phyloP scores from a whole-genome alignment of 129 eudicot species.

The Pittosporum tobira region DNA sequence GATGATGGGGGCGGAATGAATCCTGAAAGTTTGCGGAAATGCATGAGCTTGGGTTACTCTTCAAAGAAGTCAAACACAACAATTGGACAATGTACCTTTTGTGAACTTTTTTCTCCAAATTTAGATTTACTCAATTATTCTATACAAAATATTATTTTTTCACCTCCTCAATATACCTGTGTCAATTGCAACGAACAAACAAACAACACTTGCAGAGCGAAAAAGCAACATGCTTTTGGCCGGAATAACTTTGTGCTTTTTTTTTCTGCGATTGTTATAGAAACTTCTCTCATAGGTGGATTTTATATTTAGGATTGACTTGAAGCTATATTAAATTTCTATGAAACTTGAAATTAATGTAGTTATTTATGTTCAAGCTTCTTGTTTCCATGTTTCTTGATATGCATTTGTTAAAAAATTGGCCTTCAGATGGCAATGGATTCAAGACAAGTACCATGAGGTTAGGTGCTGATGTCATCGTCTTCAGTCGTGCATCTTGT shows the following conservation, averaged over 20 bases:
- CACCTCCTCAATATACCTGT: background rate
- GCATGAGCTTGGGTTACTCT: conserved; percentile 98
- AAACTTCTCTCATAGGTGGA: too few relatives aligned
- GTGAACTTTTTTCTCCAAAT: background rate
- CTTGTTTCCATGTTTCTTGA: conserved; percentile 2
- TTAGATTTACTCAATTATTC: too few relatives aligned
- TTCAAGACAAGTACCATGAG: conserved; percentile 98
- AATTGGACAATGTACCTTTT: conserved; percentile 75
- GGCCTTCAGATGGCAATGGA: conserved; percentile 76
- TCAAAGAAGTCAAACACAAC: conserved; percentile 77
- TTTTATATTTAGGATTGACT: background rate
- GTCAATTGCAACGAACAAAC: background rate
- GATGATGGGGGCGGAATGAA: conserved; percentile 99
- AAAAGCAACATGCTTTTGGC: too few relatives aligned
- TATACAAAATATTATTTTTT: background rate
- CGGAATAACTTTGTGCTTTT: too few relatives aligned
- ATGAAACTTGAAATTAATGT: background rate
- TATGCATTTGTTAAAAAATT: background rate
- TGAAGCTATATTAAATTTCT: background rate
- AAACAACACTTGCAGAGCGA: background rate
- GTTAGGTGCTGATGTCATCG: conserved; percentile 88
- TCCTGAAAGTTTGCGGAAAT: conserved; percentile 73
- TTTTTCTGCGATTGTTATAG: too few relatives aligned
- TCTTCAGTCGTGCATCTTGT: conserved; percentile 63
- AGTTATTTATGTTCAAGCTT: background rate